These are phyloP conservation scores for Neurospora sp. DNA, from an alignment of 495 filamentous ascomycete species.

Conservation along the genomic window DNA sequence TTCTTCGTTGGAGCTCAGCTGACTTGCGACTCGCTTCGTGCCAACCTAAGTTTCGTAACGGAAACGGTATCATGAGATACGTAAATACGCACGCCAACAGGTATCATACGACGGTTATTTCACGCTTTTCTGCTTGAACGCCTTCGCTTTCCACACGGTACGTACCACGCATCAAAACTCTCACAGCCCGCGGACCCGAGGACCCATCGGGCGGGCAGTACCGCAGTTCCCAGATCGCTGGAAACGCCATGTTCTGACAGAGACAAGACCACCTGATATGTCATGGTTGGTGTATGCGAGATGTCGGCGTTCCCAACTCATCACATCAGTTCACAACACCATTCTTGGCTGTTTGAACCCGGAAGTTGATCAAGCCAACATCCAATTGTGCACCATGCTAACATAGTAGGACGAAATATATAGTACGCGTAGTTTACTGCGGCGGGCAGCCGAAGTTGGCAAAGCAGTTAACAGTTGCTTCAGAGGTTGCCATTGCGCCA, in stretches of 20 bases:
- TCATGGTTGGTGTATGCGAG: not conserved
- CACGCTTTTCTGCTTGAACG: not conserved
- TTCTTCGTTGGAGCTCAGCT: not conserved
- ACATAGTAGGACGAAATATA: not conserved
- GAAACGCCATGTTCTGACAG: not conserved
- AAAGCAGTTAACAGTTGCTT: not conserved
- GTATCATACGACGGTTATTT: not conserved
- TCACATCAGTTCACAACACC: not conserved
- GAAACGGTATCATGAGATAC: not conserved
- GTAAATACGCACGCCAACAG: not conserved
- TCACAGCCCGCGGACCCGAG: not conserved
- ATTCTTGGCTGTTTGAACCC: not conserved
- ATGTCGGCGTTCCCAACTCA: not conserved
- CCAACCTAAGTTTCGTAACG: not conserved
- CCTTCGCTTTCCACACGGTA: not conserved
- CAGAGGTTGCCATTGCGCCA: not conserved
- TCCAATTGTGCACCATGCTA: not conserved
- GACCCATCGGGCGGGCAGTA: not conserved
- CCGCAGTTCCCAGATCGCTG: not conserved
- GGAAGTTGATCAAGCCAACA: not conserved
- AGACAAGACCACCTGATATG: not conserved
- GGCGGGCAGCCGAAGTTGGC: not conserved
- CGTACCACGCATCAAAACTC: not conserved
- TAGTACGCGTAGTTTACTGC: no score
- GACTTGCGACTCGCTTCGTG: not conserved